These are phyloP conservation scores for Gentiana straminea DNA, from an alignment of 257 asterid genomes.

Conservation along the genomic window DNA sequence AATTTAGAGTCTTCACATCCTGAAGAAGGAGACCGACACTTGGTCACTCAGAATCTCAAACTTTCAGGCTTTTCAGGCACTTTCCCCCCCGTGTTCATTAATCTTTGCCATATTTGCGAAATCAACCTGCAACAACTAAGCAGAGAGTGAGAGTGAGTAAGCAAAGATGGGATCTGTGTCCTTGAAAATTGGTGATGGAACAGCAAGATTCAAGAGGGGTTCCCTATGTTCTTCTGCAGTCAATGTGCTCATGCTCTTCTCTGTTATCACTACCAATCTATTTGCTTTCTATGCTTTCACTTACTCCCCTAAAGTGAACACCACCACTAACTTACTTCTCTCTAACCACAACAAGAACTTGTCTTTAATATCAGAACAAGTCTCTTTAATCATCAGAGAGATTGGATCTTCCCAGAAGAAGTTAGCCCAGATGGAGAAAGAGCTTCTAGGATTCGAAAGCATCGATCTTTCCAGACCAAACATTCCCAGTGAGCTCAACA, in stretches of 20 bases:
- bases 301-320: slow-evolving; percentile 28
- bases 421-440: slow-evolving; percentile 77
- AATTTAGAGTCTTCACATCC: too few relatives aligned
- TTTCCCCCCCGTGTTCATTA: not conserved
- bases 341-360: slow-evolving; percentile 29
- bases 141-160: not conserved
- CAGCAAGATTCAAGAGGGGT: slow-evolving; percentile 89
- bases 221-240: slow-evolving; percentile 73
- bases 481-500: slow-evolving; percentile 28
- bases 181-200: slow-evolving; percentile 85
- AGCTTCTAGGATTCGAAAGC: slow-evolving; percentile 75
- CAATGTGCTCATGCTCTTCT: slow-evolving; percentile 73
- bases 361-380: slow-evolving; percentile 66
- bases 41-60: too few relatives aligned
- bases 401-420: slow-evolving; percentile 78
- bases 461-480: slow-evolving; percentile 70
- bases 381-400: slow-evolving; percentile 54
- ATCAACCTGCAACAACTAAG: not conserved
- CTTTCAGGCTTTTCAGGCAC: too few relatives aligned
- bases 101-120: not conserved
- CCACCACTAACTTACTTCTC: slow-evolving; percentile 9
- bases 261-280: slow-evolving; percentile 83
- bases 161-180: slow-evolving; percentile 83
- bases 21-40: too few relatives aligned
- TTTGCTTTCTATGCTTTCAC: slow-evolving; percentile 92